These are phyloP conservation scores for Sphenostylis stenocarpa DNA, from an alignment of 306 rosid genomes.

Conservation along the genomic window DNA sequence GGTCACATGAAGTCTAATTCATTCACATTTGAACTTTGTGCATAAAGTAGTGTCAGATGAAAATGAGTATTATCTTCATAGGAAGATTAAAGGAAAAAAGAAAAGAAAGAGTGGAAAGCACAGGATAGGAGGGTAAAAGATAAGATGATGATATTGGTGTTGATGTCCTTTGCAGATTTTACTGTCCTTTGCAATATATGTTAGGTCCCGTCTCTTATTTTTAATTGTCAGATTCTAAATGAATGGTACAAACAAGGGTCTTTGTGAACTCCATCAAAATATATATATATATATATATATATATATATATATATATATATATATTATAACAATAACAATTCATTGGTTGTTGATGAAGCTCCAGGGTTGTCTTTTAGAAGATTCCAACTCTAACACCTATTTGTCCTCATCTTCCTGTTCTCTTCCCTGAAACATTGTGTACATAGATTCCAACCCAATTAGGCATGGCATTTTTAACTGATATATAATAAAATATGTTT, in stretches of 20 bases:
- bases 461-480: not conserved
- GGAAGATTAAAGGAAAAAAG: not conserved
- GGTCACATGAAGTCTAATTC: constrained; percentile 1
- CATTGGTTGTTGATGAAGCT: constrained; percentile 29
- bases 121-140: constrained; percentile 14
- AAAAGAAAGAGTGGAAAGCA: not conserved
- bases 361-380: constrained; percentile 39
- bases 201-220: not conserved
- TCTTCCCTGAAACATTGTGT: constrained; percentile 31
- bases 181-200: constrained; percentile 21
- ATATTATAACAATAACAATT: not conserved
- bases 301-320: no score
- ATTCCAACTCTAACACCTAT: constrained; percentile 38
- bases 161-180: constrained; percentile 28
- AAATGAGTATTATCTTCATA: constrained; percentile 1
- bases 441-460: constrained; percentile 39
- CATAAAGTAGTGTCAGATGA: constrained; percentile 19
- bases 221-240: constrained; percentile 24
- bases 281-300: no score
- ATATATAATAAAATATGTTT: not conserved
- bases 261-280: not conserved
- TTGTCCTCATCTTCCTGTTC: constrained; percentile 51
- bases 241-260: not conserved
- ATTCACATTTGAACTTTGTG: constrained; percentile 16
- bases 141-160: constrained; percentile 20